Evolutionary conservation across 306 rosid genomes (phyloP).

Genomic region (Astragalus glycyphyllos): DNA sequence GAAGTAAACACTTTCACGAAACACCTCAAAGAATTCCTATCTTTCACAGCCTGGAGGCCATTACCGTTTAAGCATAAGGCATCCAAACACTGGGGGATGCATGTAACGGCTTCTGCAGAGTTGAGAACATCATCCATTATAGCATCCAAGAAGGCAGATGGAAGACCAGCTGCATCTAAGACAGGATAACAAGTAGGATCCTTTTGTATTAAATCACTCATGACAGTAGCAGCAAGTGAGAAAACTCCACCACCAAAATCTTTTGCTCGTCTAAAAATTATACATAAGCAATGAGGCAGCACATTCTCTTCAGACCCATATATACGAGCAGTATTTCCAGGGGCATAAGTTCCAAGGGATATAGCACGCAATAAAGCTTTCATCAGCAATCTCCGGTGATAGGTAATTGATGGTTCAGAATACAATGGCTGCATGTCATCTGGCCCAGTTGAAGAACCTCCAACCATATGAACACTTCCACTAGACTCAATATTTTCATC

Average conservation of each 20-base stretch:
- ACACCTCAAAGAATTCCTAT: conserved; percentile 86
- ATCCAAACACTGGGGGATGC: conserved; percentile 96
- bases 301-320: conserved; percentile 92
- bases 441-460: conserved; percentile 58
- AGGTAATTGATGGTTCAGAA: conserved; percentile 80
- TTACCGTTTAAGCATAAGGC: conserved; percentile 87
- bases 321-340: conserved; percentile 80
- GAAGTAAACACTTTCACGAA: conserved; percentile 95
- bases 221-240: conserved; percentile 94
- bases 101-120: conserved; percentile 92
- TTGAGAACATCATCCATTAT: conserved; percentile 90
- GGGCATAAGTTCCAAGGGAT: conserved; percentile 94
- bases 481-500: conserved; percentile 60
- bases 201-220: conserved; percentile 96
- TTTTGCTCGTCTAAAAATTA: conserved; percentile 81
- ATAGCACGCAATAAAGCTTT: conserved; percentile 95
- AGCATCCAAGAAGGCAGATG: conserved; percentile 92
- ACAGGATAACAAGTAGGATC: conserved; percentile 96
- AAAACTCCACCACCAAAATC: conserved; percentile 99
- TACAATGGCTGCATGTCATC: conserved; percentile 80
- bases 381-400: conserved; percentile 82
- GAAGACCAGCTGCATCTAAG: conserved; percentile 91
- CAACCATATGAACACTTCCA: conserved; percentile 57
- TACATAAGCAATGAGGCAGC: conserved; percentile 82
- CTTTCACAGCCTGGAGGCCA: conserved; percentile 91